phyloP scores from a whole-genome alignment of 495 filamentous ascomycete species.

The Neurospora sp. region DNA sequence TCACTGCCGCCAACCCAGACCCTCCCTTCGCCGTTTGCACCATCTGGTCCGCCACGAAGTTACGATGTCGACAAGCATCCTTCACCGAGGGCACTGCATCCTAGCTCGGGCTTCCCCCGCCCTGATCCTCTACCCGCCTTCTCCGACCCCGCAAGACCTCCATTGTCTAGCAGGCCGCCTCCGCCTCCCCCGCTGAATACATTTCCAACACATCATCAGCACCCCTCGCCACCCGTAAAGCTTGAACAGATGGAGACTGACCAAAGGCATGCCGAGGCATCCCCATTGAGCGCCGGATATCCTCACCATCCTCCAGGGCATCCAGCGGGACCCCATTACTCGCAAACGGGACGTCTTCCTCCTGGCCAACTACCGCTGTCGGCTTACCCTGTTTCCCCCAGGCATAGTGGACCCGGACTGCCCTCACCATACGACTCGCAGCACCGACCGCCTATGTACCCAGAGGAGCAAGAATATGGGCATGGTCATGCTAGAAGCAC shows the following conservation, averaged over 20 bases:
- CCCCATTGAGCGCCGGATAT: conserved; percentile 16
- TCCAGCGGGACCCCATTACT: conserved; percentile 22
- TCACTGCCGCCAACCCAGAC: conserved; percentile 12
- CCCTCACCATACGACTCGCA: conserved; percentile 32
- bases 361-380: conserved; percentile 32
- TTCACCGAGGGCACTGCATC: conserved; percentile 25
- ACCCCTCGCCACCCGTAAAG: conserved; percentile 22
- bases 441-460: conserved; percentile 23
- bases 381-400: conserved; percentile 32
- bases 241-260: conserved; percentile 20
- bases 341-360: conserved; percentile 29
- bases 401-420: conserved; percentile 23
- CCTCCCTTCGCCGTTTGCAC: conserved; percentile 25
- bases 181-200: conserved; percentile 25
- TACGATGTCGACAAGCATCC: conserved; percentile 20
- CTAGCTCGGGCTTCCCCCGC: conserved; percentile 18
- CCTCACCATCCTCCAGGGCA: conserved; percentile 17
- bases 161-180: conserved; percentile 14
- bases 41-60: conserved; percentile 16
- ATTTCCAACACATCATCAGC: conserved; percentile 12
- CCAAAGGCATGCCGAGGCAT: conserved; percentile 16
- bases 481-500: conserved; percentile 14
- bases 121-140: conserved; percentile 22
- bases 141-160: conserved; percentile 22
- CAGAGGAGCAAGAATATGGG: conserved; percentile 28